These are phyloP conservation scores for Bassia scoparia DNA, from an alignment of 148 eudicot species.

Conservation along the genomic window DNA sequence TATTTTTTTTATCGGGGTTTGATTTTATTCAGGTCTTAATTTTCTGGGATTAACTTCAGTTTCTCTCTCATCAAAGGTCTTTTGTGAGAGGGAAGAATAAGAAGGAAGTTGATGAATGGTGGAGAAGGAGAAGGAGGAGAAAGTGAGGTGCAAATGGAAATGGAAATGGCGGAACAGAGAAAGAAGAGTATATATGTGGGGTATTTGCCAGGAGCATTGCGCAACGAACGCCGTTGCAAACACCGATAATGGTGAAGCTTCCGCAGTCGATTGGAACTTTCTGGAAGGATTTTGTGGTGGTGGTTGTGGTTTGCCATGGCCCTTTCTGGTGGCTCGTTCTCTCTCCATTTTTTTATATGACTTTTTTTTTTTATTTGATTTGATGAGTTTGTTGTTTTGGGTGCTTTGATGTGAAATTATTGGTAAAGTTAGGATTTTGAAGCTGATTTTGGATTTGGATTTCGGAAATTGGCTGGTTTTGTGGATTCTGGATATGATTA, in stretches of 20 bases:
- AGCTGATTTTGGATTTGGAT: not conserved
- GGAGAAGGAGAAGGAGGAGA: constrained; percentile 14
- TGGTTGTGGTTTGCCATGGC: constrained; percentile 96
- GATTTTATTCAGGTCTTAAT: not conserved
- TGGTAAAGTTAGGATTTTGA: not conserved
- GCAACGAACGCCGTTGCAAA: constrained; percentile 74
- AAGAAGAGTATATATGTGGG: constrained; percentile 77
- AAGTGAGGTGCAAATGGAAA: constrained; percentile 37
- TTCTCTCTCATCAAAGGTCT: constrained; percentile 1
- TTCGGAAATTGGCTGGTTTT: not conserved
- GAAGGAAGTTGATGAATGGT: constrained; percentile 42
- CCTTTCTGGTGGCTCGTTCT: constrained; percentile 55
- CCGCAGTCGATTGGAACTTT: constrained; percentile 37
- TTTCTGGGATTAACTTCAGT: not conserved
- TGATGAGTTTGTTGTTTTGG: not conserved
- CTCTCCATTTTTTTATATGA: not conserved
- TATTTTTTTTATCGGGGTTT: not conserved
- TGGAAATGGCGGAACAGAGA: constrained; percentile 44
- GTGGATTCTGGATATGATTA: not conserved
- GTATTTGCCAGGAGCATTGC: constrained; percentile 86
- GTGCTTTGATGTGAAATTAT: not conserved
- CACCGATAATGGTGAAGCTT: constrained; percentile 59
- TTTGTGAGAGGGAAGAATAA: not conserved
- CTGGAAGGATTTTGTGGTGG: constrained; percentile 88
- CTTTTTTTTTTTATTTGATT: not conserved